Percentiles rank a stretch among this genome's conserved stretches.
These are phyloP conservation scores for Niebla homalea DNA, from an alignment of 495 filamentous ascomycete genomes.

Conservation along the genomic window DNA sequence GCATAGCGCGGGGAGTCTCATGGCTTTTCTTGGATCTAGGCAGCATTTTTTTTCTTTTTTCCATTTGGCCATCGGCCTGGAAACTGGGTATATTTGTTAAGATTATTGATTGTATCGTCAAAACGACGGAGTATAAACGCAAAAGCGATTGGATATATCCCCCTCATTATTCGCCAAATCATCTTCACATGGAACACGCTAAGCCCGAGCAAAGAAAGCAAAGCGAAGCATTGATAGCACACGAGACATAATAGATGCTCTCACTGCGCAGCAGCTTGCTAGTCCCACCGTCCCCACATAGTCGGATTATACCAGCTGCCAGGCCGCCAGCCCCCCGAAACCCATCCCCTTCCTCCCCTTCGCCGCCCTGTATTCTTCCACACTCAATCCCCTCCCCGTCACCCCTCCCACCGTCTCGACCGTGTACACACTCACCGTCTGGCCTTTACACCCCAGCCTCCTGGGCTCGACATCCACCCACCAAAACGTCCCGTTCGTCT, in stretches of 20 bases:
- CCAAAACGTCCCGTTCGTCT: constrained; percentile 55
- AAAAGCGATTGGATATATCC: too few relatives aligned
- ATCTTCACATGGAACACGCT: too few relatives aligned
- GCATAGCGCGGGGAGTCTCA: not conserved
- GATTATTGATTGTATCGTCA: not conserved
- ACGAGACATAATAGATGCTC: too few relatives aligned
- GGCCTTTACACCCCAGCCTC: constrained; percentile 55
- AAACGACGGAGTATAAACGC: not conserved
- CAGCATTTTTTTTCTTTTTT: not conserved
- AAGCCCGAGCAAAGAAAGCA: too few relatives aligned
- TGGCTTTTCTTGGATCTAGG: too few relatives aligned
- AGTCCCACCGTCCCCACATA: too few relatives aligned
- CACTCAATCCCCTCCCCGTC: constrained; percentile 55
- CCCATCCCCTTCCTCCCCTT: constrained; percentile 48
- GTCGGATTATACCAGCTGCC: constrained; percentile 60
- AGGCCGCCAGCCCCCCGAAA: constrained; percentile 49
- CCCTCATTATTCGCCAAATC: too few relatives aligned
- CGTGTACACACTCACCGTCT: constrained; percentile 47
- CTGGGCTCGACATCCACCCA: constrained; percentile 56
- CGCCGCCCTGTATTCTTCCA: constrained; percentile 47
- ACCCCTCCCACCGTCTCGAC: constrained; percentile 49
- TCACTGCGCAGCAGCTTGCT: too few relatives aligned
- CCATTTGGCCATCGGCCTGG: not conserved
- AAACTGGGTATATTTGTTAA: not conserved
- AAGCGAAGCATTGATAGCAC: too few relatives aligned